Evolutionary conservation across 2,329 filamentous ascomycete species (phyloP), one percentile per base, ranked within the genome.

Genomic region (Xylaria arbuscula): DNA sequence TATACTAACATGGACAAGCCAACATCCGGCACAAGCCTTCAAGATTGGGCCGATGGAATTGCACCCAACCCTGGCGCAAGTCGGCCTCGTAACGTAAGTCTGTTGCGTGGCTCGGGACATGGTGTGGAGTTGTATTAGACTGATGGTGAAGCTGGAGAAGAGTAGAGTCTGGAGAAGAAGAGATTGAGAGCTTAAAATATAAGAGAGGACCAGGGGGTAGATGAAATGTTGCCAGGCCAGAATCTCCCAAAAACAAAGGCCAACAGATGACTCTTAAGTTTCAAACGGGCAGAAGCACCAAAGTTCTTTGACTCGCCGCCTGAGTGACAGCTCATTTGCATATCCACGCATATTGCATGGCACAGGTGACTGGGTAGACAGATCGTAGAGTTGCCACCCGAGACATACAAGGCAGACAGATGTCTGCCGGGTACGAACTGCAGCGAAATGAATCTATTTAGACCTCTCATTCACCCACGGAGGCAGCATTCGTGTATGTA

Each of bases 1-100:
- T n/a, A 45, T 45, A 17, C 40, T 45, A 45, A 45, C 40, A 45
- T 45, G 40, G 13, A 45, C 40, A 17, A 45, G 40, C 15, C 5
- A 45, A 17, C 40, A 45, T n/a, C 40, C 40, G 40, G 13, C n/a
- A 45, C 40, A 45, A 45, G 40, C 40, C 40, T 51, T 51, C 48
- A 51, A 51, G 48, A 15, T 28, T 9, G 24, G 19, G 3, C 22
- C 48, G 13, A 3, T 8, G 15, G 48, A 28, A 13, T 51, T 51
- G 48, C 22, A 28, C 10, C 48, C 48, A 15, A 7, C 22, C 19
- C 13, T 28, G 22, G 48, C 48, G 28, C 48, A 51, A 51, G 24
- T 32, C 24, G 48, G 22, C 48, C 48, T 28, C 8, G 48, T 51
- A 15, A 28, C 28, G 48, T 51, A 15, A 32, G 17, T 8, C 22